Evolutionary conservation across 1,139 yeast species (phyloP).

Genomic region (Pichia norvegensis): DNA sequence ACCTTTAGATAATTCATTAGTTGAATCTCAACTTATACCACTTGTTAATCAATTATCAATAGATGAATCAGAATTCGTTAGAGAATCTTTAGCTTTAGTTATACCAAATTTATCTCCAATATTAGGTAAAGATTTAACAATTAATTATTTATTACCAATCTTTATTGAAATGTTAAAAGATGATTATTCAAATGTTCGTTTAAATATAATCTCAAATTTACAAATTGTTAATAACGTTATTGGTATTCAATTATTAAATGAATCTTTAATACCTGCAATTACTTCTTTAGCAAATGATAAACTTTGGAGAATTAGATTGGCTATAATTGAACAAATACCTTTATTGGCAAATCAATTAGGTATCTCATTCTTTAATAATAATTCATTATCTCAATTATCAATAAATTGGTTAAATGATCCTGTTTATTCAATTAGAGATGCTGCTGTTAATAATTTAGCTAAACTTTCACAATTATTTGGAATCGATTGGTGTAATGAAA

Average conservation of each 20-base stretch:
- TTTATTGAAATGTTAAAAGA: slow-evolving; percentile 92
- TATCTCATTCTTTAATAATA: slow-evolving; percentile 85
- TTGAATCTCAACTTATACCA: slow-evolving; percentile 71
- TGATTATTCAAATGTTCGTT: slow-evolving; percentile 92
- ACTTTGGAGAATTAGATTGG: slow-evolving; percentile 96
- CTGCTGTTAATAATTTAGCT: slow-evolving; percentile 80
- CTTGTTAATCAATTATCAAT: slow-evolving; percentile 75
- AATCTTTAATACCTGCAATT: slow-evolving; percentile 88
- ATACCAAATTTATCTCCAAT: slow-evolving; percentile 83
- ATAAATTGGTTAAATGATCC: slow-evolving; percentile 98
- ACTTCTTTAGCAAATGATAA: slow-evolving; percentile 93
- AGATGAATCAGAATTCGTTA: slow-evolving; percentile 88
- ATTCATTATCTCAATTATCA: slow-evolving; percentile 82
- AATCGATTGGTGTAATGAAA: slow-evolving; percentile 84
- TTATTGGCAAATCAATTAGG: slow-evolving; percentile 94
- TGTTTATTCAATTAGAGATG: slow-evolving; percentile 92
- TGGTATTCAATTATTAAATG: slow-evolving; percentile 82
- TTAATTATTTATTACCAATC: slow-evolving; percentile 76
- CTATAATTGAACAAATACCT: slow-evolving; percentile 95
- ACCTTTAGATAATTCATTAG: slow-evolving; percentile 37
- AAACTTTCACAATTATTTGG: slow-evolving; percentile 84
- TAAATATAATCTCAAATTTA: slow-evolving; percentile 86
- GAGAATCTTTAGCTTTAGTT: slow-evolving; percentile 86
- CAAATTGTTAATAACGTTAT: slow-evolving; percentile 90
- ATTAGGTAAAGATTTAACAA: slow-evolving; percentile 77